phyloP scores from a whole-genome alignment of 2,329 filamentous ascomycete genomes.

The Monilinia polystroma region DNA sequence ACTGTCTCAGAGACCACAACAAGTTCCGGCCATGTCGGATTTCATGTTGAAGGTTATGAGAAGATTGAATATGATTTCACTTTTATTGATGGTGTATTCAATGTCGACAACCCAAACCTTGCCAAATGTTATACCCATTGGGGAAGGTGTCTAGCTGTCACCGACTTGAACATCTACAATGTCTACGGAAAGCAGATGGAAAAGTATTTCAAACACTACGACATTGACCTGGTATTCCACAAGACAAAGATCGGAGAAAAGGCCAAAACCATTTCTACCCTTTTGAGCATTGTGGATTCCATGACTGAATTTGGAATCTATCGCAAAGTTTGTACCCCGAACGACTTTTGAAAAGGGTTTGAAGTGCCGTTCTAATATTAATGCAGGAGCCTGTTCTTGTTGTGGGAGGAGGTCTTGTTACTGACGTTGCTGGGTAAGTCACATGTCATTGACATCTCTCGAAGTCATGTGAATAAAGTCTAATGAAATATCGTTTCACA shows the following conservation, averaged over 20 bases:
- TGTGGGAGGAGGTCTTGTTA: constrained; percentile 68
- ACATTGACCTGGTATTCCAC: constrained; percentile 62
- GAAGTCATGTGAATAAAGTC: constrained; percentile 22
- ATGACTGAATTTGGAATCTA: constrained; percentile 73
- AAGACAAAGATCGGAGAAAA: constrained; percentile 75
- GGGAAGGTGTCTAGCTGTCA: constrained; percentile 65
- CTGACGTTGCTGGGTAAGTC: constrained; percentile 69
- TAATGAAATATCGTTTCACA: constrained; percentile 40
- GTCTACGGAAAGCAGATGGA: constrained; percentile 66
- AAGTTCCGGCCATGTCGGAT: constrained; percentile 47
- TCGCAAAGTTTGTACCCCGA: constrained; percentile 50
- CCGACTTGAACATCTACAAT: constrained; percentile 69
- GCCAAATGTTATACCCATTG: constrained; percentile 64
- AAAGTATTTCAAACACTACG: constrained; percentile 64
- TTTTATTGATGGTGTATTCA: constrained; percentile 69
- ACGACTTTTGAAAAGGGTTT: not conserved
- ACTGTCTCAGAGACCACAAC: constrained; percentile 60
- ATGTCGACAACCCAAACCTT: constrained; percentile 58
- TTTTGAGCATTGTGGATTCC: constrained; percentile 67
- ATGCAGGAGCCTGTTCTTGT: constrained; percentile 61
- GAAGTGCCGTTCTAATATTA: constrained; percentile 21
- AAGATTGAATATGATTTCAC: constrained; percentile 76
- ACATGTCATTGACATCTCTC: constrained; percentile 18
- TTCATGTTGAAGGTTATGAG: constrained; percentile 71
- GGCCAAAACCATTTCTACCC: constrained; percentile 69